Conservation (phyloP, 345 rosid species). For the Sisymbrium altissimum region DNA sequence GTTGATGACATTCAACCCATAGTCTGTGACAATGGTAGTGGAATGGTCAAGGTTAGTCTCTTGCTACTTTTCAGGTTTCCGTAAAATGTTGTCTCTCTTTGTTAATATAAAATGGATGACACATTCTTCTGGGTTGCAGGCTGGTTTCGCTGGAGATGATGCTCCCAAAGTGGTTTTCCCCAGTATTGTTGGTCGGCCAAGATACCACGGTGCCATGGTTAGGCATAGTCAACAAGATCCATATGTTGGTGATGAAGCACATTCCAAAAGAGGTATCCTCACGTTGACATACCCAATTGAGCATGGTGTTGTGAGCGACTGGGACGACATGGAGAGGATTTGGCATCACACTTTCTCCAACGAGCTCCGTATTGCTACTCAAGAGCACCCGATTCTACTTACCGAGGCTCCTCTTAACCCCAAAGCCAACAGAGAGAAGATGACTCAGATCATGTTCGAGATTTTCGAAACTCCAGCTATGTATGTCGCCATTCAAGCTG, state of each 20-base stretch:
- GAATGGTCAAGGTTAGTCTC: constrained; percentile 67
- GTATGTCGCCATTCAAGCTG: constrained; percentile 51
- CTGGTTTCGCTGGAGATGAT: constrained; percentile 54
- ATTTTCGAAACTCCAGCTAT: constrained; percentile 46
- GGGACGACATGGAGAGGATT: constrained; percentile 57
- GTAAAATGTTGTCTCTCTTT: neutral
- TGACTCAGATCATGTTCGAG: constrained; percentile 52
- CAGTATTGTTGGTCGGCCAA: constrained; percentile 53
- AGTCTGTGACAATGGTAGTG: constrained; percentile 72
- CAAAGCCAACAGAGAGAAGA: constrained; percentile 48
- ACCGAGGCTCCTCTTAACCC: constrained; percentile 57
- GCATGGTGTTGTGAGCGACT: constrained; percentile 54
- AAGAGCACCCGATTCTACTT: constrained; percentile 50
- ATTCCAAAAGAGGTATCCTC: constrained; percentile 57
- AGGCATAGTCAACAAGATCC: constrained; percentile 55
- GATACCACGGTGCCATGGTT: constrained; percentile 52
- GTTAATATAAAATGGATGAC: neutral
- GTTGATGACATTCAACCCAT: constrained; percentile 22
- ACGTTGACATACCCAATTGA: constrained; percentile 53
- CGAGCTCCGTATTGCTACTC: constrained; percentile 49
- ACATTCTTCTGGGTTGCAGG: constrained; percentile 13
- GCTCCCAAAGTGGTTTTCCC: constrained; percentile 55
- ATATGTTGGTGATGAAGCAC: constrained; percentile 55
- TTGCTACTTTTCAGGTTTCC: neutral
- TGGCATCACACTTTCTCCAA: constrained; percentile 59